Percentiles rank a stretch among this genome's conserved stretches.
Evolutionary conservation across 768 basidiomycete species (phyloP).

Genomic region (Imleria badia): DNA sequence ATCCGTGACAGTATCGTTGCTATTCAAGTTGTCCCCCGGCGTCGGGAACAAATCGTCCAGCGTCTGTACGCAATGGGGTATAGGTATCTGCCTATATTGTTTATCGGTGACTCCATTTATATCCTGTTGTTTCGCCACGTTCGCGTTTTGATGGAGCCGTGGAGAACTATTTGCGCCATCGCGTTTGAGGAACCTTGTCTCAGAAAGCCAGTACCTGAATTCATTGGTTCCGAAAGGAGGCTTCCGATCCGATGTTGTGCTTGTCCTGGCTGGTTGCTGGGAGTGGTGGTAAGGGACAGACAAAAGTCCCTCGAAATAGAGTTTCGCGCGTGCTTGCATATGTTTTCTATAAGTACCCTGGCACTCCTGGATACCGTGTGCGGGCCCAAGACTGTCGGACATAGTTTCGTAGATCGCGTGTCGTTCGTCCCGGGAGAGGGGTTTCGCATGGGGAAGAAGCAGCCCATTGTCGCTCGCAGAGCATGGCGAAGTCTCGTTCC

Average conservation of each 20-base stretch:
- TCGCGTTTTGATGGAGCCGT: conserved; percentile 15
- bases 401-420: conserved; percentile 51
- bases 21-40: conserved; percentile 1
- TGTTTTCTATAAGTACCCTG: conserved; percentile 51
- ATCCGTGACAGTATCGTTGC: conserved; percentile 14
- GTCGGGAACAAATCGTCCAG: conserved; percentile 30
- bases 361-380: conserved; percentile 47
- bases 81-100: conserved; percentile 5
- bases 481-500: conserved; percentile 21
- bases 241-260: conserved; percentile 12
- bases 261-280: conserved; percentile 12
- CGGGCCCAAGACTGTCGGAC: conserved; percentile 46
- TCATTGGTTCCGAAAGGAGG: conserved; percentile 20
- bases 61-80: conserved; percentile 11
- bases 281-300: conserved; percentile 16
- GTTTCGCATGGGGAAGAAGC: conserved; percentile 21
- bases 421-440: conserved; percentile 47
- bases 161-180: conserved; percentile 15
- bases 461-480: conserved; percentile 15
- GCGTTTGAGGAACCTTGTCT: conserved; percentile 25
- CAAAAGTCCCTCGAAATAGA: conserved; percentile 47
- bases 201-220: conserved; percentile 34
- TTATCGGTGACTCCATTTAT: conserved; percentile 3
- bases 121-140: conserved; percentile 11
- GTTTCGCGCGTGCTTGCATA: conserved; percentile 48